Evolutionary conservation across 1,139 yeast genomes (phyloP), one percentile per base, ranked within the genome.

Genomic region (Blastobotrys indianensis): DNA sequence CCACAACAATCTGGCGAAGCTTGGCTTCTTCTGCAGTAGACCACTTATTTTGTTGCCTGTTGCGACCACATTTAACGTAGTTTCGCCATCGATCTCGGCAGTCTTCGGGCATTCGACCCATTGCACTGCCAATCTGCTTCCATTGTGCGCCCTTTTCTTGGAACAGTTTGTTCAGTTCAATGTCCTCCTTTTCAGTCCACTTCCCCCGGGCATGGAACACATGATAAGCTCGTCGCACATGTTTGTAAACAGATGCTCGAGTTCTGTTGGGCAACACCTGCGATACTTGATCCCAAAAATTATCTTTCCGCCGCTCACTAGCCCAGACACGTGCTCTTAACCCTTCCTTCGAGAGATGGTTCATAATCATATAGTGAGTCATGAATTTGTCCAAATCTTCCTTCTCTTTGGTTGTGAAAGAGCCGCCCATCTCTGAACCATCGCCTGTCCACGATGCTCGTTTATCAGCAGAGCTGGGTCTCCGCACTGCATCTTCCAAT

Each of bases 71-170:
- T 63, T 88, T 88, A 51, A 88, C 84, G 60, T 90, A 90, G 64
- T 90, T 90, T 64, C 97, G 75, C 95, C 95, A 90, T 54, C 97
- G 74, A 62, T 90, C 97, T 54, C 97, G 75, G 63, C 97, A 88
- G 67, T 90, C 97, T 60, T 90, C 97, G 0, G 97, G 97, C 97
- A 90, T 90, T 58, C 97, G 75, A 10, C 86, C 86, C 79, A 88
- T 71, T 7, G 73, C 67, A 46, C 75, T 75, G 2, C 96, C 96
- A 51, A 88, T 84, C 38, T 74, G 73, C 55, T 85, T 85, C 97
- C 97, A 88, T 59, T 83, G 86, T 11, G 92, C 87, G 48, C 81
- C 85, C 54, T 79, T 77, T 33, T 79, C 79, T 7, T 74, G 67
- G 4, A 86, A 85, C 45, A 86, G 69, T 47, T 73, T 74, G 1